A percentile compares a stretch with the other conserved stretches of the same genome.
phyloP scores from a whole-genome alignment of 2,329 filamentous ascomycete species.

The Blastomyces gilchristii region DNA sequence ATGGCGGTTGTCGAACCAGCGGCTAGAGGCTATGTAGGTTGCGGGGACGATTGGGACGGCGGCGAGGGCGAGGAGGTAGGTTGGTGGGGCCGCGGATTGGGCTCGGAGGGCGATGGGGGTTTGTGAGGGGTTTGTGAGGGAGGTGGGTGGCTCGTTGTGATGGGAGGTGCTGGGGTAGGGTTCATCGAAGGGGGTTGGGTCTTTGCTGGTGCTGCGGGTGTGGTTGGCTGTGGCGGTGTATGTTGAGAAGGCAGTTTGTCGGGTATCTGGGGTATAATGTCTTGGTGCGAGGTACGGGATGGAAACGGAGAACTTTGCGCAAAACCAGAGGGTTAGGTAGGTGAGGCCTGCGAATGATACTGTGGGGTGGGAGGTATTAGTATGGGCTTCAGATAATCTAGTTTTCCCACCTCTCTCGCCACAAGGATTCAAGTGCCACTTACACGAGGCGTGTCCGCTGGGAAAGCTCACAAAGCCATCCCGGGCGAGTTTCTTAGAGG shows the following conservation, averaged over 20 bases:
- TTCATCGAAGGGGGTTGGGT: neutral
- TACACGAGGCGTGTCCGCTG: conserved; percentile 62
- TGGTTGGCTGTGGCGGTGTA: neutral
- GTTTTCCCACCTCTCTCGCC: neutral
- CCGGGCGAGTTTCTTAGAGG: conserved; percentile 47
- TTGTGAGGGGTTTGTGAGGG: neutral
- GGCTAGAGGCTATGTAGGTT: conserved; percentile 72
- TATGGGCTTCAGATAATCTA: neutral
- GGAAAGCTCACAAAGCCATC: conserved; percentile 83
- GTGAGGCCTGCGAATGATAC: conserved; percentile 68
- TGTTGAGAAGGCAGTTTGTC: conserved; percentile 10
- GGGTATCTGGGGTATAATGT: conserved; percentile 20
- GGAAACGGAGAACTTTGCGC: conserved; percentile 44
- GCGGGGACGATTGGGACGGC: conserved; percentile 63
- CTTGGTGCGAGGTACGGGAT: conserved; percentile 33
- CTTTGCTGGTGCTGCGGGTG: neutral
- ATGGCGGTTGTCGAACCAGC: conserved; percentile 82
- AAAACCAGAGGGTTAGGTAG: conserved; percentile 79
- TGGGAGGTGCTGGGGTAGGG: neutral
- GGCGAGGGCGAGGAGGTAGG: conserved; percentile 63
- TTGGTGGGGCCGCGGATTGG: conserved; percentile 69
- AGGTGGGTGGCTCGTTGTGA: neutral
- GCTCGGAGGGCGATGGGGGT: conserved; percentile 49
- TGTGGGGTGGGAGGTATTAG: conserved; percentile 19
- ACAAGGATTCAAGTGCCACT: conserved; percentile 19